Evolutionary conservation across 208 protist genomes (phyloP).

Genomic region (Crithidia brevicula): DNA sequence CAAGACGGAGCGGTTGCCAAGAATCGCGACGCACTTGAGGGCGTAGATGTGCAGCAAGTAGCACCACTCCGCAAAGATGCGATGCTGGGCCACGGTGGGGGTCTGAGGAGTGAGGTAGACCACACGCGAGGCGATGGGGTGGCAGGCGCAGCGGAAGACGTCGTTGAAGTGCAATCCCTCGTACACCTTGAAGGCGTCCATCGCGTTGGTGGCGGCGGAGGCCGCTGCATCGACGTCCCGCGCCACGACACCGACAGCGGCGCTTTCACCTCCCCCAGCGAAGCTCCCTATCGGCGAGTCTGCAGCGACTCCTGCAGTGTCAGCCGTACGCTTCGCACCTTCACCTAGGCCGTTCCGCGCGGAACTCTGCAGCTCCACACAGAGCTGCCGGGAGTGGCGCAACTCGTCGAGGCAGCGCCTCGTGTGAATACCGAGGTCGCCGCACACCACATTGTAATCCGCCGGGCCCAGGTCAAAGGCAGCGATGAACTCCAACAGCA

Average conservation of each 20-base stretch:
- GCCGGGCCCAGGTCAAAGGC: slow-evolving; percentile 25
- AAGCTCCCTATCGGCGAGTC: too few species aligned
- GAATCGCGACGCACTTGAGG: slow-evolving; percentile 34
- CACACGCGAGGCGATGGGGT: slow-evolving; percentile 19
- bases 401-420: slow-evolving; percentile 21
- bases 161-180: slow-evolving; percentile 27
- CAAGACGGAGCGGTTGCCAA: slow-evolving; percentile 26
- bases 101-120: slow-evolving; percentile 30
- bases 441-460: slow-evolving; percentile 18
- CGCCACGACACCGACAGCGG: background rate
- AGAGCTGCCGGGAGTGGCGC: slow-evolving; percentile 6
- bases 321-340: too few species aligned
- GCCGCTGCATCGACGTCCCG: background rate
- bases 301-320: too few species aligned
- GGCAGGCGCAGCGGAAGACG: slow-evolving; percentile 34
- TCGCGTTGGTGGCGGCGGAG: background rate
- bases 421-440: slow-evolving; percentile 18
- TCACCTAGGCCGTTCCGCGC: background rate
- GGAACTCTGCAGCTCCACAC: slow-evolving; percentile 15
- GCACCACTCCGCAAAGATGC: slow-evolving; percentile 47
- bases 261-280: background rate
- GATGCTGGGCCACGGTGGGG: slow-evolving; percentile 13
- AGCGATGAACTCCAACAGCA: slow-evolving; percentile 72
- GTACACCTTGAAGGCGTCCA: slow-evolving; percentile 16
- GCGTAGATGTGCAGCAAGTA: slow-evolving; percentile 50